Conservation (phyloP, 73 alveolate species). For the Stentor coeruleus region DNA sequence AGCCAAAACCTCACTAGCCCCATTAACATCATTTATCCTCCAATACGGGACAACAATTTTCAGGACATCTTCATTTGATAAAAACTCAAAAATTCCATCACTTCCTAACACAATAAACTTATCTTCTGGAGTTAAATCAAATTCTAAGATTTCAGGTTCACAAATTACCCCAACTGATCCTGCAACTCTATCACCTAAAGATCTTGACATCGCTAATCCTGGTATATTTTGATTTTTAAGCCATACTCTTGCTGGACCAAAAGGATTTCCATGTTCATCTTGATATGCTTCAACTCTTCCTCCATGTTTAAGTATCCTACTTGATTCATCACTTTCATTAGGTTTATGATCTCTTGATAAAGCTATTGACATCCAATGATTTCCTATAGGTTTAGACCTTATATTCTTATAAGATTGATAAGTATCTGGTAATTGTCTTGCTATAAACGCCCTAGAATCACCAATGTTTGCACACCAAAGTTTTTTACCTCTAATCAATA, state of each 20-base stretch:
- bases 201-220: slow-evolving; percentile 96
- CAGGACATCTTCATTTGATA: slow-evolving; percentile 34
- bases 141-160: slow-evolving; percentile 42
- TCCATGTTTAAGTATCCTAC: slow-evolving; percentile 40
- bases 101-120: slow-evolving; percentile 60
- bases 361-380: slow-evolving; percentile 27
- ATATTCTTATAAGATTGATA: no score
- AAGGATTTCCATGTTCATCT: slow-evolving; percentile 51
- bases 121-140: slow-evolving; percentile 20
- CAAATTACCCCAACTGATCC: slow-evolving; percentile 82
- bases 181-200: slow-evolving; percentile 90
- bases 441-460: slow-evolving; percentile 48
- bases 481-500: slow-evolving; percentile 29
- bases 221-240: slow-evolving; percentile 65
- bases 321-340: slow-evolving; percentile 43
- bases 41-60: no score
- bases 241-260: slow-evolving; percentile 80
- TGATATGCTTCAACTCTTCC: slow-evolving; percentile 76
- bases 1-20: no score
- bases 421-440: slow-evolving; percentile 3
- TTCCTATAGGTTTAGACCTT: neutral
- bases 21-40: no score
- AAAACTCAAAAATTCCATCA: slow-evolving; percentile 75
- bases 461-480: slow-evolving; percentile 48
- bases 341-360: slow-evolving; percentile 64